Conservation (phyloP, 1,284 basidiomycete species). For the Ganoderma meredithae region DNA sequence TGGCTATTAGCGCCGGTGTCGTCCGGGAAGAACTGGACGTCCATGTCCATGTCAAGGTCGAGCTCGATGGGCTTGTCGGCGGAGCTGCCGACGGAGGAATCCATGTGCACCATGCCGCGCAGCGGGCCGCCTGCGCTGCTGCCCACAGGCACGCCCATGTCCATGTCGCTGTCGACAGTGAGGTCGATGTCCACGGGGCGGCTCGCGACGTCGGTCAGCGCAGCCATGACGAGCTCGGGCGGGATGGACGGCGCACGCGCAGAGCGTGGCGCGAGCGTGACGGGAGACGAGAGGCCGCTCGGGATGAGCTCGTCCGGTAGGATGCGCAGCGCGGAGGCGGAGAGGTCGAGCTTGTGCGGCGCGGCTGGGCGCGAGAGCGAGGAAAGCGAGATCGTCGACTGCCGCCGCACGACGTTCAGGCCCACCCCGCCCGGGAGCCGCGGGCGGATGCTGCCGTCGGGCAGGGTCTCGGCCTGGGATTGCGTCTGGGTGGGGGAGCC, state of each 20-base stretch:
- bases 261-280: slow-evolving; percentile 80
- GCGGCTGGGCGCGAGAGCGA: slow-evolving; percentile 74
- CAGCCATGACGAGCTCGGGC: slow-evolving; percentile 70
- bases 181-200: slow-evolving; percentile 54
- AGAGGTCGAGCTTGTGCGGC: slow-evolving; percentile 78
- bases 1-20: too few relatives aligned
- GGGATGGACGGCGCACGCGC: slow-evolving; percentile 61
- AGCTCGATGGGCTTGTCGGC: slow-evolving; percentile 84
- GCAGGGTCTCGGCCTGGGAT: slow-evolving; percentile 27
- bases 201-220: slow-evolving; percentile 44
- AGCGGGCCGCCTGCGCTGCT: slow-evolving; percentile 5
- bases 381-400: slow-evolving; percentile 78
- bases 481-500: slow-evolving; percentile 31
- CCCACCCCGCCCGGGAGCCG: slow-evolving; percentile 17
- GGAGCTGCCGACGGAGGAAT: slow-evolving; percentile 59
- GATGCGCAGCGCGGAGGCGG: slow-evolving; percentile 67
- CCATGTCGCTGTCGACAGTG: slow-evolving; percentile 42
- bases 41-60: slow-evolving; percentile 77
- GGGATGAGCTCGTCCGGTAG: slow-evolving; percentile 65
- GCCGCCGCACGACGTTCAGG: slow-evolving; percentile 52
- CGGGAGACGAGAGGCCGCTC: slow-evolving; percentile 73
- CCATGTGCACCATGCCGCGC: slow-evolving; percentile 33
- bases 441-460: slow-evolving; percentile 27
- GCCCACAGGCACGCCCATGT: slow-evolving; percentile 24
- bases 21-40: slow-evolving; percentile 43